phyloP scores from a whole-genome alignment of 1,284 basidiomycete species.

The Porogramme epimiltina region DNA sequence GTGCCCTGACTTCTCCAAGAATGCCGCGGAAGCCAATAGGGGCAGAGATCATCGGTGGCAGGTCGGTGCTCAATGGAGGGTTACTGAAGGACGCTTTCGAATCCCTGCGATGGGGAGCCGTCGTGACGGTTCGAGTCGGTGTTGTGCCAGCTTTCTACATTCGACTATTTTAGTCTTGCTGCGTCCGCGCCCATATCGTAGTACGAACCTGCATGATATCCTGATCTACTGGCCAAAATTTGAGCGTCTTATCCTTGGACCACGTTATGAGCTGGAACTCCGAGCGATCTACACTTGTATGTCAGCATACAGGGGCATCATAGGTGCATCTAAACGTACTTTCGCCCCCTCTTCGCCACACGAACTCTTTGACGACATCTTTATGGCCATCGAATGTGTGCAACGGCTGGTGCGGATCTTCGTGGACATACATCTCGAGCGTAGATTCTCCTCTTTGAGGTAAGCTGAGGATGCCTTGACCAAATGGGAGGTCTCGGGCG shows the following conservation, averaged over 20 bases:
- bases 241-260: constrained; percentile 92
- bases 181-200: neutral
- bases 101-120: constrained; percentile 14
- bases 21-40: constrained; percentile 68
- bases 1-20: constrained; percentile 67
- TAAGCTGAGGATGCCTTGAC: constrained; percentile 85
- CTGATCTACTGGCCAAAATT: constrained; percentile 87
- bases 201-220: constrained; percentile 65
- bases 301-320: neutral
- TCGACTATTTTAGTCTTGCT: neutral
- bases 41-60: constrained; percentile 53
- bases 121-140: constrained; percentile 17
- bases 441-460: constrained; percentile 88
- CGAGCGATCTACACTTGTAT: constrained; percentile 48
- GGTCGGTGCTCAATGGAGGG: constrained; percentile 29
- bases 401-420: constrained; percentile 54
- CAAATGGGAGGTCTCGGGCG: constrained; percentile 92
- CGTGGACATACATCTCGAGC: constrained; percentile 81
- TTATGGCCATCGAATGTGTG: constrained; percentile 87
- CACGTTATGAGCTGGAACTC: constrained; percentile 95
- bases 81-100: constrained; percentile 35
- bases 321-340: constrained; percentile 37
- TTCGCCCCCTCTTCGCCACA: constrained; percentile 79
- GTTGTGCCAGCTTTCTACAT: constrained; percentile 27
- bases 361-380: constrained; percentile 97